Percentiles rank a stretch among this genome's conserved stretches.
Conservation (phyloP, 1,284 basidiomycete species). For the Ustanciosporium gigantosporum region DNA sequence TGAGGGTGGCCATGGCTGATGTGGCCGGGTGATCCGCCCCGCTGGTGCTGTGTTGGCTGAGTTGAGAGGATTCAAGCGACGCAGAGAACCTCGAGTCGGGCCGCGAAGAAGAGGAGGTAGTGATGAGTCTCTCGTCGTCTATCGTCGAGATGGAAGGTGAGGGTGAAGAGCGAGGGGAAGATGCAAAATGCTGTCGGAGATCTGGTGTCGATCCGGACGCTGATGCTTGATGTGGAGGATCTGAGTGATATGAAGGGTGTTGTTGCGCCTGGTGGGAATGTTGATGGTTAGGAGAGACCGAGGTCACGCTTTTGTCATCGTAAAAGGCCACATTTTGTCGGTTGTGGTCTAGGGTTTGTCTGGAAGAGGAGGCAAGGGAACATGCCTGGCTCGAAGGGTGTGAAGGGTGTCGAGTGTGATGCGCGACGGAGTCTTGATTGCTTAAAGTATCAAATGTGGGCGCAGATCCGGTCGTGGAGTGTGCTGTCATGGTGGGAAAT, state of each 20-base stretch:
- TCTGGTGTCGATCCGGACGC: background rate
- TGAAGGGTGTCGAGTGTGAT: no score
- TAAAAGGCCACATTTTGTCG: no score
- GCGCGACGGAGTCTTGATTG: no score
- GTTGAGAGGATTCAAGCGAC: background rate
- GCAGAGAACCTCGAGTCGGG: no score
- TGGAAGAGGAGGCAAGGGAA: constrained; percentile 23
- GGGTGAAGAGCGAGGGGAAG: background rate
- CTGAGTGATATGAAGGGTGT: background rate
- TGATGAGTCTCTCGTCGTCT: background rate
- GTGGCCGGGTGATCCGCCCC: constrained; percentile 18
- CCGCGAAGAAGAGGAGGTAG: no score
- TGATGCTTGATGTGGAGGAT: background rate
- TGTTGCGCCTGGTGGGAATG: background rate
- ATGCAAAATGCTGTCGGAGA: background rate
- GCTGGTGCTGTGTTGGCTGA: background rate
- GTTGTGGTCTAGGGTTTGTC: constrained; percentile 14
- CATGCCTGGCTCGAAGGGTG: no score
- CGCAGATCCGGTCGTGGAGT: no score
- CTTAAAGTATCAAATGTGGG: no score
- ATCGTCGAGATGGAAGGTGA: background rate
- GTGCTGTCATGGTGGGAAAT: no score
- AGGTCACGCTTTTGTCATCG: background rate
- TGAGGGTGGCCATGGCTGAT: constrained; percentile 34
- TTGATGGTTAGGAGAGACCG: background rate